Conservation (phyloP, 306 rosid genomes). For the Inga oerstediana region DNA sequence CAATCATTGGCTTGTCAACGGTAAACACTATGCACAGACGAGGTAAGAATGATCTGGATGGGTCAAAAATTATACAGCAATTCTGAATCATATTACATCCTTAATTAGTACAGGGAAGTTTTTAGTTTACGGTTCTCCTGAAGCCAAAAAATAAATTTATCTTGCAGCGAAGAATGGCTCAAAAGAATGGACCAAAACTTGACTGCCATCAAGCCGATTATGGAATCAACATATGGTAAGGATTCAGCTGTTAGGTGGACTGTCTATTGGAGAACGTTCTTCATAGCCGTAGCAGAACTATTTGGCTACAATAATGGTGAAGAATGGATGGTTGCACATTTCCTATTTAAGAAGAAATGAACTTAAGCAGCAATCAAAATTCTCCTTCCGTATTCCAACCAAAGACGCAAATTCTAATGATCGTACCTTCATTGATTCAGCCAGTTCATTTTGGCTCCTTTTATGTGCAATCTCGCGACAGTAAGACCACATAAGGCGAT, state of each 20-base stretch:
- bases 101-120: conserved; percentile 8
- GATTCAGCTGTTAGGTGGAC: conserved; percentile 89
- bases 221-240: conserved; percentile 86
- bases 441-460: not conserved
- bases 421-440: not conserved
- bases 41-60: conserved; percentile 46
- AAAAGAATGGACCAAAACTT: conserved; percentile 76
- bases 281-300: conserved; percentile 86
- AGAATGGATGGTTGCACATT: conserved; percentile 91
- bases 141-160: conserved; percentile 19
- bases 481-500: not conserved
- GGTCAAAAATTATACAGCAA: conserved; percentile 2
- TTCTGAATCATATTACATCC: not conserved
- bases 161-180: conserved; percentile 94
- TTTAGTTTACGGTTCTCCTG: conserved; percentile 2
- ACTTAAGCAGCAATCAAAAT: conserved; percentile 1
- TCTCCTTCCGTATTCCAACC: not conserved
- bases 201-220: conserved; percentile 64
- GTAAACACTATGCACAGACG: conserved; percentile 85
- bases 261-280: conserved; percentile 93
- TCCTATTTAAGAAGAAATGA: conserved; percentile 77
- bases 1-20: conserved; percentile 90
- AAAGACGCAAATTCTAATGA: not conserved
- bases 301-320: conserved; percentile 85
- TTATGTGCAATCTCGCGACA: not conserved